Evolutionary conservation across 805 yeast genomes (phyloP).

Genomic region (Vanderwaltozyma verrucispora): DNA sequence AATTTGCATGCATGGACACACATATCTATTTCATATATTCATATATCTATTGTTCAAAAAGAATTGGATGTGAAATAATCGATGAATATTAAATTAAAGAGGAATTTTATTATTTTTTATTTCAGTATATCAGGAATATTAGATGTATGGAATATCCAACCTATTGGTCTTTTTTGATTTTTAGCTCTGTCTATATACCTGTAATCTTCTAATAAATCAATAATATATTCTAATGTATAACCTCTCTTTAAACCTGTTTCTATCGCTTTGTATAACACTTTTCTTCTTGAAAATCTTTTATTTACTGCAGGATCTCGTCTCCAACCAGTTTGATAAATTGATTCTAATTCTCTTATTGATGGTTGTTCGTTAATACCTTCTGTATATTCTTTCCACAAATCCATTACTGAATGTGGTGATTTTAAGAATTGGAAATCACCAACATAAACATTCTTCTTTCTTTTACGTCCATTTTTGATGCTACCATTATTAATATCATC

Average conservation of each 20-base stretch:
- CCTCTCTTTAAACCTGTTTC: slow-evolving; percentile 40
- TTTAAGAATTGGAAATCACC: slow-evolving; percentile 31
- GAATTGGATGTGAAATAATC: too few species aligned
- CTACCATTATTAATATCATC: neutral
- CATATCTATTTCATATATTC: too few species aligned
- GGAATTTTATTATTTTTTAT: neutral
- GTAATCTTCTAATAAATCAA: slow-evolving; percentile 37
- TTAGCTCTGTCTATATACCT: slow-evolving; percentile 35
- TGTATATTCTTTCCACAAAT: slow-evolving; percentile 49
- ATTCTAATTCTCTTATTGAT: slow-evolving; percentile 39
- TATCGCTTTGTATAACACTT: slow-evolving; percentile 44
- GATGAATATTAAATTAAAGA: too few species aligned
- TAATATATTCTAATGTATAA: slow-evolving; percentile 32
- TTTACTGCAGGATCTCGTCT: slow-evolving; percentile 44
- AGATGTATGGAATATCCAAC: slow-evolving; percentile 35
- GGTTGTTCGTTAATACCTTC: slow-evolving; percentile 44
- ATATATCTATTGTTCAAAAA: too few species aligned
- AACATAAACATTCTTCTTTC: slow-evolving; percentile 22
- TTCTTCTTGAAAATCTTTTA: slow-evolving; percentile 43
- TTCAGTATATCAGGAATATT: slow-evolving; percentile 24
- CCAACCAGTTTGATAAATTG: slow-evolving; percentile 44
- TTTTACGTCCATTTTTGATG: slow-evolving; percentile 1
- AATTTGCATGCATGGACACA: too few species aligned
- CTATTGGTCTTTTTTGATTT: slow-evolving; percentile 34
- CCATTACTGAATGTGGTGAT: slow-evolving; percentile 38